Evolutionary conservation across 352 stramenopile genomes (phyloP).

Genomic region (Thraustochytrium striatum): DNA sequence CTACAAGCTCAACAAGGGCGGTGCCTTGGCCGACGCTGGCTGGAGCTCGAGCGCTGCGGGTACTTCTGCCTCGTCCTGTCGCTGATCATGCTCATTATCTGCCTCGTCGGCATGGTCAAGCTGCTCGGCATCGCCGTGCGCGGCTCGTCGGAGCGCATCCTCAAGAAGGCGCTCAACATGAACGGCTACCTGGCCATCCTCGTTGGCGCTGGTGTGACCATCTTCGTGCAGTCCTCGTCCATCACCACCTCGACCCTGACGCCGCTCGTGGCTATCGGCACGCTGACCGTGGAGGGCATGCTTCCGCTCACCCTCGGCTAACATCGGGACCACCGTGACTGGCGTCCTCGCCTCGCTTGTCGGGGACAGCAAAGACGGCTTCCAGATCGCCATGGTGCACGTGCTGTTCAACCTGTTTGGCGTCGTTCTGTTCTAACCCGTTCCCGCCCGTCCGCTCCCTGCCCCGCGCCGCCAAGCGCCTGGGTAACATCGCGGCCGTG

Average conservation of each 20-base stretch:
- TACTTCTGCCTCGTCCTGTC: slow-evolving; percentile 58
- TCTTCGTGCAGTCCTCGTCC: slow-evolving; percentile 78
- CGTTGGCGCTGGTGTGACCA: slow-evolving; percentile 72
- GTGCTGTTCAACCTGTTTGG: slow-evolving; percentile 86
- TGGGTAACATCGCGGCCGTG: slow-evolving; percentile 62
- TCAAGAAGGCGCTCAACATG: slow-evolving; percentile 79
- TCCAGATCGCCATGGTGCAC: slow-evolving; percentile 80
- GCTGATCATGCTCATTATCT: slow-evolving; percentile 61
- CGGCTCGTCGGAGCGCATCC: slow-evolving; percentile 71
- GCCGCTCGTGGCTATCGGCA: slow-evolving; percentile 74
- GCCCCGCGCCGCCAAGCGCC: slow-evolving; percentile 64
- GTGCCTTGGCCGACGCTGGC: not conserved
- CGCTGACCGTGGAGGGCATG: slow-evolving; percentile 80
- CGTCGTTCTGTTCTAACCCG: slow-evolving; percentile 81
- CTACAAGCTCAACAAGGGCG: not conserved
- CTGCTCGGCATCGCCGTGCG: slow-evolving; percentile 66
- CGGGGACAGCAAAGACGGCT: slow-evolving; percentile 66
- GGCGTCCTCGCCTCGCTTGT: slow-evolving; percentile 77
- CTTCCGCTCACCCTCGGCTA: slow-evolving; percentile 82
- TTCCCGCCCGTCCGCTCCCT: slow-evolving; percentile 74
- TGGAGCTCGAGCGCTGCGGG: slow-evolving; percentile 57
- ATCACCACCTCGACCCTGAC: slow-evolving; percentile 80
- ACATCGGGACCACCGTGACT: slow-evolving; percentile 81
- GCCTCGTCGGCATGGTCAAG: slow-evolving; percentile 62
- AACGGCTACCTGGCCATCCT: slow-evolving; percentile 80